Conservation (phyloP, 192 early-diverging fungal genomes). For the Coemansia sp. region DNA sequence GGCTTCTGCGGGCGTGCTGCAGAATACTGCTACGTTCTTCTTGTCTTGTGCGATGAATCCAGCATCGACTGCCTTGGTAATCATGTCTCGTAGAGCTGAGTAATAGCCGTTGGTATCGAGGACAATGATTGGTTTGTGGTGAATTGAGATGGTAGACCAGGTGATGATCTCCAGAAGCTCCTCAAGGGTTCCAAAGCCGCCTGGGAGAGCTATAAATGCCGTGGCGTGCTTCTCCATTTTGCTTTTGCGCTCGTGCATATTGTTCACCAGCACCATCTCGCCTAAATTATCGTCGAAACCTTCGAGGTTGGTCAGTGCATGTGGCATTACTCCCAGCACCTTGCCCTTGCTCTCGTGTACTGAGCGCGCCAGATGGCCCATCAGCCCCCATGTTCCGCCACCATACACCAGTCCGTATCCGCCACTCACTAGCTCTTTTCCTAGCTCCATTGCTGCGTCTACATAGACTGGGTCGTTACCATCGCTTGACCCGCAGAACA, state of each 20-base stretch:
- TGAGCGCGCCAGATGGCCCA: slow-evolving; percentile 79
- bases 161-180: slow-evolving; percentile 83
- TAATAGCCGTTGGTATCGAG: slow-evolving; percentile 81
- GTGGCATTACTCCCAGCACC: slow-evolving; percentile 77
- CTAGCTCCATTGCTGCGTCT: slow-evolving; percentile 51
- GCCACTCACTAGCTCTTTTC: slow-evolving; percentile 54
- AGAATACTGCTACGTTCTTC: slow-evolving; percentile 56
- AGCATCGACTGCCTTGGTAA: slow-evolving; percentile 61
- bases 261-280: slow-evolving; percentile 62
- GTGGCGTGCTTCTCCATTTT: slow-evolving; percentile 65
- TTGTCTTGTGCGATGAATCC: slow-evolving; percentile 63
- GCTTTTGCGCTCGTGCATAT: slow-evolving; percentile 84
- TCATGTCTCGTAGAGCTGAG: slow-evolving; percentile 62
- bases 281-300: slow-evolving; percentile 51
- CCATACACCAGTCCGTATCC: slow-evolving; percentile 69
- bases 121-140: slow-evolving; percentile 75
- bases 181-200: slow-evolving; percentile 86
- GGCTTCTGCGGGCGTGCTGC: slow-evolving; percentile 61
- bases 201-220: slow-evolving; percentile 83
- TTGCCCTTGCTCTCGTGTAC: slow-evolving; percentile 59
- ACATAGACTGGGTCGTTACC: slow-evolving; percentile 19
- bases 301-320: slow-evolving; percentile 57
- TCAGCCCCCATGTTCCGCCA: slow-evolving; percentile 68
- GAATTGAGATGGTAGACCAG: slow-evolving; percentile 78
- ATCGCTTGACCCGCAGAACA: slow-evolving; percentile 48